These are phyloP conservation scores for Melaleuca quinquenervia DNA, from an alignment of 345 rosid species.

Conservation along the genomic window DNA sequence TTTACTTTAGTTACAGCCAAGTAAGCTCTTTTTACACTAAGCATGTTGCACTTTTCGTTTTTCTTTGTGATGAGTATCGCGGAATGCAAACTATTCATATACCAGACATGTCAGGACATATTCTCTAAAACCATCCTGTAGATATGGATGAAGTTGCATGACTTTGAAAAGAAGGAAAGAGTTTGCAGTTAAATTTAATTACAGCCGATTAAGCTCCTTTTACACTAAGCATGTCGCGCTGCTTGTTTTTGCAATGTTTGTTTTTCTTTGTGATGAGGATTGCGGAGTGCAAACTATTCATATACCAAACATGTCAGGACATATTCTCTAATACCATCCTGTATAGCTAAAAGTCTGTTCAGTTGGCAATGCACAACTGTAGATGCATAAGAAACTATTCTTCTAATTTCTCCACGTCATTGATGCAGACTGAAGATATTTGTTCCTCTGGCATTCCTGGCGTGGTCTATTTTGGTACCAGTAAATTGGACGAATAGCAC, in stretches of 20 bases:
- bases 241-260: neutral
- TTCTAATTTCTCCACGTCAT: neutral
- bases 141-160: neutral
- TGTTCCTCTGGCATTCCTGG: constrained; percentile 61
- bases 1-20: neutral
- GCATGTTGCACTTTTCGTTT: neutral
- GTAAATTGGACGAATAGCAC: constrained; percentile 57
- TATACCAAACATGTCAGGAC: neutral
- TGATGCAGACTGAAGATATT: constrained; percentile 73
- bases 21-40: neutral
- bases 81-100: neutral
- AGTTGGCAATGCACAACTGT: neutral
- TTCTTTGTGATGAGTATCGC: neutral
- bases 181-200: neutral
- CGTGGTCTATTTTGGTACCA: constrained; percentile 76
- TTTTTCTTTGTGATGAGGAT: neutral
- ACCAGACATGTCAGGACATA: neutral
- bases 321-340: neutral
- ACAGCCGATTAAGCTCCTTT: neutral
- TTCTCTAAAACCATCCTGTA: neutral
- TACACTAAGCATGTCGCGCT: neutral
- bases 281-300: neutral
- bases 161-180: neutral
- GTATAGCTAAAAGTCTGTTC: neutral
- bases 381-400: neutral